A percentile compares a stretch with the other conserved stretches of the same genome.
phyloP scores from a whole-genome alignment of 108 stramenopile genomes.

The Cyclotella kingstonii region DNA sequence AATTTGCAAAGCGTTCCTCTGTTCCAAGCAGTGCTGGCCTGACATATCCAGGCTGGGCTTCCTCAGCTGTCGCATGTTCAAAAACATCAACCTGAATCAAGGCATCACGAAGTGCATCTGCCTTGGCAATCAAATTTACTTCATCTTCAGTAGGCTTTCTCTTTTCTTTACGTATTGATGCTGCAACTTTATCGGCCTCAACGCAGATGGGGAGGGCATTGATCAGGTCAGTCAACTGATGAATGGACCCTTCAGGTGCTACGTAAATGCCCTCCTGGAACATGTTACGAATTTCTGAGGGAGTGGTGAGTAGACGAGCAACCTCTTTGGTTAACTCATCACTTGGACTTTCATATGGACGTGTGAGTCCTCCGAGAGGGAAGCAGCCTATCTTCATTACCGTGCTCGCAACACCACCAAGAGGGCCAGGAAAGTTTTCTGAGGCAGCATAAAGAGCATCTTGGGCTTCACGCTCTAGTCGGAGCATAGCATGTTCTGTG shows the following conservation, averaged over 20 bases:
- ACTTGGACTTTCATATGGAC: slow-evolving; percentile 81
- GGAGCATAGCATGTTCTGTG: slow-evolving; percentile 96
- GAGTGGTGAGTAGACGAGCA: slow-evolving; percentile 86
- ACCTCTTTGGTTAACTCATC: slow-evolving; percentile 93
- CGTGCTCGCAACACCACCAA: slow-evolving; percentile 76
- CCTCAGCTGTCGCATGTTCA: slow-evolving; percentile 71
- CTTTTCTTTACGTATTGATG: slow-evolving; percentile 87
- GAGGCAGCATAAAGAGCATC: slow-evolving; percentile 90
- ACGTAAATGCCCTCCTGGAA: slow-evolving; percentile 82
- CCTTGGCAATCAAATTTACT: slow-evolving; percentile 87
- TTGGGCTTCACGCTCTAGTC: slow-evolving; percentile 86
- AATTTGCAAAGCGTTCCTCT: slow-evolving; percentile 68
- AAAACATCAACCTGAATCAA: slow-evolving; percentile 95
- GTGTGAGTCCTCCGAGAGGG: slow-evolving; percentile 84
- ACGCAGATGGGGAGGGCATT: slow-evolving; percentile 88
- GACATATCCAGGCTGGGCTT: slow-evolving; percentile 72
- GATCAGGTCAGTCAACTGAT: slow-evolving; percentile 85
- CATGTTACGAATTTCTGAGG: slow-evolving; percentile 79
- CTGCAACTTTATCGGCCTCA: slow-evolving; percentile 90
- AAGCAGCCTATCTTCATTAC: slow-evolving; percentile 92
- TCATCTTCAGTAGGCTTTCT: slow-evolving; percentile 89
- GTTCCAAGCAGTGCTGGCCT: slow-evolving; percentile 85
- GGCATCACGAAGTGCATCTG: slow-evolving; percentile 92
- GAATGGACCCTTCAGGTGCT: slow-evolving; percentile 78
- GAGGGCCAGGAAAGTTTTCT: slow-evolving; percentile 94